Conservation (phyloP, 768 basidiomycete genomes). For the Cystofilobasidium capitatum region DNA sequence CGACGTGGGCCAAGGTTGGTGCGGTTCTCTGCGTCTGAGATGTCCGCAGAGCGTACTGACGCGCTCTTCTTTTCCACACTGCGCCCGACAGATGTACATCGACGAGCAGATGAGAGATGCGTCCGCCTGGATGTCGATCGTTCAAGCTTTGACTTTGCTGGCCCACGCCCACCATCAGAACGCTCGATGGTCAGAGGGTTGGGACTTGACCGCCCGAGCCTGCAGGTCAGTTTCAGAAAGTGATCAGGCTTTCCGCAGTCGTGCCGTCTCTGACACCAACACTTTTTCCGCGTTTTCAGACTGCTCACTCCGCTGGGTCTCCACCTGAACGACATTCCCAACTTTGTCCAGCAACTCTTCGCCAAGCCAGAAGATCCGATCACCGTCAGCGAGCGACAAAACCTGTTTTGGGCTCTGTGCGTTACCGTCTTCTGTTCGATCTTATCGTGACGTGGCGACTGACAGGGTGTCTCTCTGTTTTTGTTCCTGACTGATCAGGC, state of each 20-base stretch:
- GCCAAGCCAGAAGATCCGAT: slow-evolving; percentile 51
- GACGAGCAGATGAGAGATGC: background rate
- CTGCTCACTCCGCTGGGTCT: slow-evolving; percentile 44
- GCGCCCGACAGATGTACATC: background rate
- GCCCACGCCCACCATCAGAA: slow-evolving; percentile 6
- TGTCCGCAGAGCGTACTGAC: background rate
- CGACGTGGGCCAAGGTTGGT: slow-evolving; percentile 52
- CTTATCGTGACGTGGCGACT: background rate
- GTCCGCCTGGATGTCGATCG: background rate
- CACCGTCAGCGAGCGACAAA: slow-evolving; percentile 63
- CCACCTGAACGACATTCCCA: slow-evolving; percentile 58
- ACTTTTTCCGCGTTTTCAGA: background rate
- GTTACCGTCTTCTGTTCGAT: background rate
- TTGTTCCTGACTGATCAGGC: background rate
- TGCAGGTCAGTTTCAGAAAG: background rate
- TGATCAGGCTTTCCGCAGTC: background rate
- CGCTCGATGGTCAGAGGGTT: background rate
- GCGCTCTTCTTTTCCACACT: too few relatives aligned
- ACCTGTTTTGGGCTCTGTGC: slow-evolving; percentile 62
- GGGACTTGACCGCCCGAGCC: background rate
- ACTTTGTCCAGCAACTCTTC: slow-evolving; percentile 54
- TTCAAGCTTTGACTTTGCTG: slow-evolving; percentile 3
- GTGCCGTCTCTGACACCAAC: background rate
- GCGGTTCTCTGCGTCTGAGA: slow-evolving; percentile 16
- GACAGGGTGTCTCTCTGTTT: background rate